phyloP scores from a whole-genome alignment of 306 rosid genomes.

The Rosa rugosa region DNA sequence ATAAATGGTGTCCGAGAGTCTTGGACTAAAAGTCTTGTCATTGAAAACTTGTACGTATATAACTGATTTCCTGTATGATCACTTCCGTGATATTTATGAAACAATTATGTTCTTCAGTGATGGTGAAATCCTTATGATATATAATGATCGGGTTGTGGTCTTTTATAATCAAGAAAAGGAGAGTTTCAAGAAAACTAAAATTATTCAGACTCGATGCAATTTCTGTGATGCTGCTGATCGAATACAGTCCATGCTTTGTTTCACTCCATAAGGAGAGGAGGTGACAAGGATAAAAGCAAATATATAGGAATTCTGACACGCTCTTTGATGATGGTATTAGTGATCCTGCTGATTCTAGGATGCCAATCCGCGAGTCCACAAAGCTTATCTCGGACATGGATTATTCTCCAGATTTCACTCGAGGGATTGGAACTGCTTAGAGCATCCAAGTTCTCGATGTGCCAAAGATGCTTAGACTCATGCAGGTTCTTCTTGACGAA shows the following conservation, averaged over 20 bases:
- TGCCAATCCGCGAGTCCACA: too few species aligned
- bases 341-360: too few species aligned
- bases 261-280: conserved; percentile 12
- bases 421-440: too few species aligned
- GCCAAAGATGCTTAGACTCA: too few species aligned
- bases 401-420: too few species aligned
- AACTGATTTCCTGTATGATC: background rate
- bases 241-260: conserved; percentile 16
- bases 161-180: background rate
- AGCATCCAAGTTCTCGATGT: too few species aligned
- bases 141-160: background rate
- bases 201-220: background rate
- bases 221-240: background rate
- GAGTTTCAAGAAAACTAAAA: background rate
- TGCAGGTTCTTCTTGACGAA: too few species aligned
- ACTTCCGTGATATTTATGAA: conserved; percentile 1
- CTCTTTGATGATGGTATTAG: too few species aligned
- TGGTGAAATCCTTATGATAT: conserved; percentile 14
- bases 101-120: conserved; percentile 7
- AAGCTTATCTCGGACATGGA: too few species aligned
- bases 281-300: background rate
- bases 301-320: too few species aligned
- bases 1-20: background rate
- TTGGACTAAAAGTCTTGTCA: conserved; percentile 17
- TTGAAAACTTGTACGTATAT: background rate